Conservation (phyloP, 306 rosid species). For the Fragaria nilgerrensis region DNA sequence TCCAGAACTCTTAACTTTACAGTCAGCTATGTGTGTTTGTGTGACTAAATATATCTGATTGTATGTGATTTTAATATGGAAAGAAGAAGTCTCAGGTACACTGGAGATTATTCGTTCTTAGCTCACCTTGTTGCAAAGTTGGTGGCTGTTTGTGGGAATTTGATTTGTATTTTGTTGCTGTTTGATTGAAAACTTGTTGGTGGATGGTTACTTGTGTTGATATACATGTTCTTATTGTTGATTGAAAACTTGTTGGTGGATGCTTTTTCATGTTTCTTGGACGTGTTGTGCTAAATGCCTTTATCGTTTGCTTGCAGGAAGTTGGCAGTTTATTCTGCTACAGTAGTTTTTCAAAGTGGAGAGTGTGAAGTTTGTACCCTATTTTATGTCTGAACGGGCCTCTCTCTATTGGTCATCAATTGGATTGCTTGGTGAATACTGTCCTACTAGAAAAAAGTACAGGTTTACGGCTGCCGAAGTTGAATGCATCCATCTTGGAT, state of each 20-base stretch:
- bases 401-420: slow-evolving; percentile 53
- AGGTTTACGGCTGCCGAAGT: slow-evolving; percentile 23
- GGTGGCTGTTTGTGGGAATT: neutral
- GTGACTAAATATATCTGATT: neutral
- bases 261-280: neutral
- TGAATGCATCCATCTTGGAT: slow-evolving; percentile 48
- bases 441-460: slow-evolving; percentile 64
- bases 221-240: neutral
- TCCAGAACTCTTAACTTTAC: neutral
- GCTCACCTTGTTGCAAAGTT: neutral
- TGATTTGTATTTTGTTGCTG: neutral
- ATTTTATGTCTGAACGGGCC: slow-evolving; percentile 73
- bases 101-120: neutral
- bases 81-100: neutral
- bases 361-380: slow-evolving; percentile 49
- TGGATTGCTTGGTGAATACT: slow-evolving; percentile 65
- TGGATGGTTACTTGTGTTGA: neutral
- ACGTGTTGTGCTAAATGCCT: neutral
- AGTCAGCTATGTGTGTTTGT: neutral
- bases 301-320: slow-evolving; percentile 25
- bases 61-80: neutral
- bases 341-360: slow-evolving; percentile 46
- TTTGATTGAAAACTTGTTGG: neutral
- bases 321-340: slow-evolving; percentile 44
- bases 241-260: neutral